These are phyloP conservation scores for Pythium graminicola DNA, from an alignment of 352 stramenopile species.

Conservation along the genomic window DNA sequence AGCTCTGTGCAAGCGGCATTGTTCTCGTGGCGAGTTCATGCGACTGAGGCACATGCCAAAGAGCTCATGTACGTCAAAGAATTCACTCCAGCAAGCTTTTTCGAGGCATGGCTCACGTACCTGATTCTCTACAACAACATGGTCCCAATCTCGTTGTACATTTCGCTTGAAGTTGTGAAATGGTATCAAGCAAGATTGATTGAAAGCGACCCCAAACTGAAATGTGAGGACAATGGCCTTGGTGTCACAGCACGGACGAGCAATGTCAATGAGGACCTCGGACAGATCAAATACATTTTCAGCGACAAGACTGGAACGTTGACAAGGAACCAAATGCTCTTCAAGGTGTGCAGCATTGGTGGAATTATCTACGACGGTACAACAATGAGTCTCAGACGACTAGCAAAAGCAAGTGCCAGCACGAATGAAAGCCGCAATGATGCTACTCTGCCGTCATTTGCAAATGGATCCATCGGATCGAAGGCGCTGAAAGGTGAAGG, in stretches of 20 bases:
- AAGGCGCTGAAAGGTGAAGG: constrained; percentile 10
- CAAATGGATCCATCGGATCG: constrained; percentile 14
- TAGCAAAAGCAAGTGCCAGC: constrained; percentile 26
- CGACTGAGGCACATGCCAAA: constrained; percentile 10
- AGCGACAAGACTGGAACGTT: constrained; percentile 99
- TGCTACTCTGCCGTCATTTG: constrained; percentile 4
- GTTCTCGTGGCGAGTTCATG: constrained; percentile 37
- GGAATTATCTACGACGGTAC: constrained; percentile 86
- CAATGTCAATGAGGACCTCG: constrained; percentile 94
- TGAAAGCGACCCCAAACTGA: constrained; percentile 73
- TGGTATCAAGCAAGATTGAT: constrained; percentile 93
- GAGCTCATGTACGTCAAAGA: constrained; percentile 30
- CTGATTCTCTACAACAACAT: constrained; percentile 88
- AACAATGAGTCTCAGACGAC: constrained; percentile 43
- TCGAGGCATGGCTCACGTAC: constrained; percentile 70
- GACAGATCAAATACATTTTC: constrained; percentile 99
- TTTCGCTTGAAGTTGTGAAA: constrained; percentile 95
- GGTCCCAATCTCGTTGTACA: constrained; percentile 97
- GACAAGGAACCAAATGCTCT: constrained; percentile 99
- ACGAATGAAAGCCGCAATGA: neutral
- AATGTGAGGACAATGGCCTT: constrained; percentile 37
- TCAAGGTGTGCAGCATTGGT: constrained; percentile 90
- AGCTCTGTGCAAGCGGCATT: constrained; percentile 52
- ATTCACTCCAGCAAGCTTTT: constrained; percentile 33
- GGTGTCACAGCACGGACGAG: constrained; percentile 86